phyloP scores from a whole-genome alignment of 139 green algal genomes.

The Chlamydomonas schloesseri region DNA sequence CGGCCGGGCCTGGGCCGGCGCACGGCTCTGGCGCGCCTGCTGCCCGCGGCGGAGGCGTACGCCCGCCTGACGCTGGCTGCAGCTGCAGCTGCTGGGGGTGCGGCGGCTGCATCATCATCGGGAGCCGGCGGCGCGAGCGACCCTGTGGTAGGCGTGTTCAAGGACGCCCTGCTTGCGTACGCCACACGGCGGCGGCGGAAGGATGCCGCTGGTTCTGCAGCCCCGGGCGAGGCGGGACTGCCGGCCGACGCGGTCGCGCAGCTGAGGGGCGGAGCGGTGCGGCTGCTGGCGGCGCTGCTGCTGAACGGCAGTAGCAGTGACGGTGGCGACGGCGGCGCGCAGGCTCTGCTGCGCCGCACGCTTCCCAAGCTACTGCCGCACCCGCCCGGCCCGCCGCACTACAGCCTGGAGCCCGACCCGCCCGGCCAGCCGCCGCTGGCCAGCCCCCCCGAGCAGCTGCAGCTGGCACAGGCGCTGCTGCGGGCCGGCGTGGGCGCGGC shows the following conservation, averaged over 20 bases:
- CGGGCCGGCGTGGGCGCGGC: background rate
- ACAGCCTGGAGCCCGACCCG: background rate
- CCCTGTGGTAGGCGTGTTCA: conserved; percentile 7
- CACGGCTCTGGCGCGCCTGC: conserved; percentile 23
- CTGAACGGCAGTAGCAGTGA: background rate
- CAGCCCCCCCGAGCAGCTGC: conserved; percentile 23
- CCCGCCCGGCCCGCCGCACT: background rate
- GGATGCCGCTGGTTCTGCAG: background rate
- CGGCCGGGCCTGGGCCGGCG: conserved; percentile 14
- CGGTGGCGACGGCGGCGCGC: background rate
- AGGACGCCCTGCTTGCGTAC: conserved; percentile 50
- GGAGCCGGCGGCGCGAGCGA: background rate
- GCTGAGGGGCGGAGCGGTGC: conserved; percentile 39
- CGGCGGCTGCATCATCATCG: background rate
- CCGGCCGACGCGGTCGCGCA: background rate
- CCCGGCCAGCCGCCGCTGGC: conserved; percentile 20
- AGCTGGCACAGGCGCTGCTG: conserved; percentile 27
- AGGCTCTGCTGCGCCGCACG: background rate
- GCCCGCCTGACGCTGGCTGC: background rate
- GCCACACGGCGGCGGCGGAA: conserved; percentile 44
- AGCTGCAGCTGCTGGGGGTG: too few relatives aligned
- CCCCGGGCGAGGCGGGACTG: background rate
- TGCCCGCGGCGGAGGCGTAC: conserved; percentile 19
- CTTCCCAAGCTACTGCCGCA: conserved; percentile 46
- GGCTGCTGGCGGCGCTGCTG: conserved; percentile 32